Evolutionary conservation across 192 early-diverging fungal genomes (phyloP), one percentile per base, ranked within the genome.

Genomic region (Coemansia nantahalensis): DNA sequence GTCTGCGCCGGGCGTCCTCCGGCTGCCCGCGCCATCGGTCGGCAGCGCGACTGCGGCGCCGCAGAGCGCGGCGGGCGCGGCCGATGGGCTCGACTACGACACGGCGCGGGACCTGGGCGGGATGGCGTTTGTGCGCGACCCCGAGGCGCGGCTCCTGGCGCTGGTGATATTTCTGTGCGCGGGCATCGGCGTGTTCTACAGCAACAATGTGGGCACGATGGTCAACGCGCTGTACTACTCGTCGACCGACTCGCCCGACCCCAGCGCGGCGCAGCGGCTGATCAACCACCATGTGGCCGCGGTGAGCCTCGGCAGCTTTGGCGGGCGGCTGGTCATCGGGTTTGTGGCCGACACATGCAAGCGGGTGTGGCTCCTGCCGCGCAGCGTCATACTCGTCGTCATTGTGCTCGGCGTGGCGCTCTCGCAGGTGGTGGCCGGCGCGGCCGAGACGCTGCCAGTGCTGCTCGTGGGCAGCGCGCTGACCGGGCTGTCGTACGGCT

Each of bases 181-280:
- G 1, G 78, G 78, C 7, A 63, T 75, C 19, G 78, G 78, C 5
- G 61, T 79, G 26, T 75, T 76, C 50, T 79, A 68, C 56, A 79
- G 62, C 56, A 79, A 79, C 60, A 75, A 75, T 31, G 56, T 69
- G 5, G 78, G 78, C 4, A 76, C 78, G 4, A 66, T 79, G 12
- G 72, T 76, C 56, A 73, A 68, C 31, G 61, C 78, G 0, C 47
- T 79, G 19, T 77, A 77, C 53, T 59, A 62, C 42, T 77, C 75
- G 45, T 77, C 75, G 3, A 42, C 50, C 0, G 40, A 49, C n/a
- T 6, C 36, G 0, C 63, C 64, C 0, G 58, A 71, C 9, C 51
- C 56, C 4, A 60, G 59, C 24, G 50, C 59, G 24, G 72, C 68
- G n/a, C 59, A 75, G 57, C 63, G 68, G 8, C 60, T 79, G 45